Evolutionary conservation across 805 yeast genomes (phyloP), one percentile per base, ranked within the genome.

Genomic region (Saturnispora mendoncae): DNA sequence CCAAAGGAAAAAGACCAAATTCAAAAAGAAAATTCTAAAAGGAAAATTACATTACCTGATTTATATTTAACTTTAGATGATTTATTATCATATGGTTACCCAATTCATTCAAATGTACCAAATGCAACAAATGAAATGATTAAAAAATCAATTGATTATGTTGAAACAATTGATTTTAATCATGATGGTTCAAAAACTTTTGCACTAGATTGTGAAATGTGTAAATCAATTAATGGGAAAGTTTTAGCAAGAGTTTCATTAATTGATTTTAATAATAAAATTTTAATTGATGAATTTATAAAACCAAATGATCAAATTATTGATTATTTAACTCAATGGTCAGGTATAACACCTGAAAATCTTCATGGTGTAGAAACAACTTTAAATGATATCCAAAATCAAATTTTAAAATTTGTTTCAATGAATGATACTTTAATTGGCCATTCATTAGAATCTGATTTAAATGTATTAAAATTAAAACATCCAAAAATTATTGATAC

Each of bases 201-300:
- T 62, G 92, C 94, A 0, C 49, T 92, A 15, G 98, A 90, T 61
- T 92, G 98, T 66, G 98, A 90, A 61, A 92, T 90, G 86, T 86
- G 96, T 56, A 62, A 69, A 44, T 61, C 88, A 0, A 72, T 65
- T 0, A 47, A 53, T 1, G 87, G 86, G 0, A 68, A 71, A 32
- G 94, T 76, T 1, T 65, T 90, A 31, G 77, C 97, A 0, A 68
- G 97, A 40, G 75, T 84, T 0, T 83, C 95, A 2, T 49, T 92
- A 8, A 72, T 87, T 1, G 78, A 83, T 55, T 76, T 72, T 50
- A 68, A 76, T 38, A 72, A 71, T 14, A 69, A 72, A 4, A 72
- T 80, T 0, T 57, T 90, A 0, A 60, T 81, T 45, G 95, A 88
- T 54, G 71, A 76, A 47, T 68, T 76, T 18, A 96, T 92, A 2